Evolutionary conservation across 2,329 filamentous ascomycete genomes (phyloP).

Genomic region (Epichloe baconii): DNA sequence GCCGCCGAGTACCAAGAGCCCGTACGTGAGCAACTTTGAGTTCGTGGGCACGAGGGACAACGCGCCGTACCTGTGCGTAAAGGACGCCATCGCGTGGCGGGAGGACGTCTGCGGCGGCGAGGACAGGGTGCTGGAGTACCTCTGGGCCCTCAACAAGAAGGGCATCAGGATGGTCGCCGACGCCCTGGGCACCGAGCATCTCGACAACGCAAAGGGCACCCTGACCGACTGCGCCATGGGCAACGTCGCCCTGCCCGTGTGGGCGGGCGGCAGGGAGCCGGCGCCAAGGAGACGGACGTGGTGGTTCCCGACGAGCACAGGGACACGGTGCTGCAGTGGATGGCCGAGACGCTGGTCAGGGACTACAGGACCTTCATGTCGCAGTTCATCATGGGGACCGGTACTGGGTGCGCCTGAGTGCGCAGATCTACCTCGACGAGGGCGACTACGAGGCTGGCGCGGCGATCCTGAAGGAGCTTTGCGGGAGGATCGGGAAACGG

Average conservation of each 20-base stretch:
- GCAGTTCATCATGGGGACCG: conserved; percentile 45
- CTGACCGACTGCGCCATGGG: conserved; percentile 55
- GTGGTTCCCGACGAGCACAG: conserved; percentile 19
- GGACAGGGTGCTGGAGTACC: conserved; percentile 51
- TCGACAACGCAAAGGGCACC: conserved; percentile 52
- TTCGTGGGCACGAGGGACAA: conserved; percentile 67
- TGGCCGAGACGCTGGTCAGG: conserved; percentile 36
- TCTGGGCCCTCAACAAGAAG: conserved; percentile 45
- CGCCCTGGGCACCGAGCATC: conserved; percentile 53
- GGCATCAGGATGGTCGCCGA: conserved; percentile 49
- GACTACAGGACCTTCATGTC: conserved; percentile 63
- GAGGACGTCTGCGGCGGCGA: conserved; percentile 60
- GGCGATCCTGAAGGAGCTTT: conserved; percentile 38
- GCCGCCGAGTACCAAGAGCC: conserved; percentile 33
- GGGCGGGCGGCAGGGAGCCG: conserved; percentile 13
- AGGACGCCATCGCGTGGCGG: conserved; percentile 60
- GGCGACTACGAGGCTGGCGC: conserved; percentile 65
- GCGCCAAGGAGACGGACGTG: conserved; percentile 15
- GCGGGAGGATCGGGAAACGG: conserved; percentile 25
- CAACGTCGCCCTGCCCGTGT: conserved; percentile 62
- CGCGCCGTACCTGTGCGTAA: conserved; percentile 57
- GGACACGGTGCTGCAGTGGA: conserved; percentile 38
- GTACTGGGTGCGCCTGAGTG: conserved; percentile 63
- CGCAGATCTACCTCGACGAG: conserved; percentile 72
- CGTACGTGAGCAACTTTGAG: conserved; percentile 60